Evolutionary conservation across 192 early-diverging fungal species (phyloP), one percentile per base, ranked within the genome.

Genomic region (Umbelopsis vinacea): DNA sequence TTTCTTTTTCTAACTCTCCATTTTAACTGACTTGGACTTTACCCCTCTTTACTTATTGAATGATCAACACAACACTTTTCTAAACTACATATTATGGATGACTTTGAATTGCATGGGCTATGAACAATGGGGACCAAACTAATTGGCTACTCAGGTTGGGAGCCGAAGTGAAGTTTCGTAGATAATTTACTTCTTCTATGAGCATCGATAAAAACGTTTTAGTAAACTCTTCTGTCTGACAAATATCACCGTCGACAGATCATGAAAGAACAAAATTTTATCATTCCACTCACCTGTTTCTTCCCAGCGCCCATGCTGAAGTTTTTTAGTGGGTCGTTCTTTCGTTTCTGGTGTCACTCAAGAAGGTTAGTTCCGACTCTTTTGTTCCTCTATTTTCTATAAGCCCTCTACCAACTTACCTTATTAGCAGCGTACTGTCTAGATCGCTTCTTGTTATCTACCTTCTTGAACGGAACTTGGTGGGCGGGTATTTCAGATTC

Each of bases 221-320:
- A 50, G 48, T 15, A 6, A n/a, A 50, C 48, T 50, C 46, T 15
- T 46, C 6, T 1, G 15, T 50, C 15, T 50, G 48, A 10, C n/a
- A 21, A 17, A 17, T 50, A n/a, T 21, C 15, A 29, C 48, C 6
- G 6, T 15, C n/a, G 5, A n/a, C 48, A 50, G 48, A 21, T 50
- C 6, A 6, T 6, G 5, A 50, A 50, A 50, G n/a, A 50, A 50
- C 15, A 50, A 50, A 48, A 9, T 50, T 50, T 50, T n/a, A 3
- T 8, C 48, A 19, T 3, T 46, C 17, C 12, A 63, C 29, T 63
- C 15, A 63, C 57, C 57, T 63, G 57, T 37, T 63, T 63, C 33
- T 63, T 63, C 6, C 57, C 57, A 63, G 57, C 23, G 3, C 29
- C 57, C 57, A 63, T 63, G 17, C 57, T 63, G 33, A 63, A 63